Conservation (phyloP, 83 land plant species). For the Thuja plicata region DNA sequence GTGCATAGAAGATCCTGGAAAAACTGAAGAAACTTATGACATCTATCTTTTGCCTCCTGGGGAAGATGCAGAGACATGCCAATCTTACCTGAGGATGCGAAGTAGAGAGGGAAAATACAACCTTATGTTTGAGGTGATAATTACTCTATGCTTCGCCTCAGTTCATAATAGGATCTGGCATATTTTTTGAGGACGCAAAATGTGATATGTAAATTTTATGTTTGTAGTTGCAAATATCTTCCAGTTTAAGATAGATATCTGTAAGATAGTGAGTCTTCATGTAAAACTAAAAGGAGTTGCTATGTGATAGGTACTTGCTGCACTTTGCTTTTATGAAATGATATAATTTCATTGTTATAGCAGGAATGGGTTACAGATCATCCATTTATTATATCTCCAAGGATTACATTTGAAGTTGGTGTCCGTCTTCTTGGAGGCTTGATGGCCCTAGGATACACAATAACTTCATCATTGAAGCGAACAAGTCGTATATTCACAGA, state of each 20-base stretch:
- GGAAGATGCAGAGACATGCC: conserved; percentile 50
- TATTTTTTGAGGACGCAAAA: neutral
- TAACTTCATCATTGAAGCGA: conserved; percentile 28
- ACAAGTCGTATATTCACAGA: conserved; percentile 27
- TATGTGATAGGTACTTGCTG: neutral
- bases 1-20: conserved; percentile 19
- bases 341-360: neutral
- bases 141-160: neutral
- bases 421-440: conserved; percentile 41
- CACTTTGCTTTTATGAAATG: neutral
- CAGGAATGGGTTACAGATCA: conserved; percentile 43
- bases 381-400: conserved; percentile 49
- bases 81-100: conserved; percentile 44
- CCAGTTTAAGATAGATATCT: neutral
- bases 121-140: conserved; percentile 40
- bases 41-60: conserved; percentile 50
- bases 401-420: conserved; percentile 49
- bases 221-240: neutral
- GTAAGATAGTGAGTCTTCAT: neutral
- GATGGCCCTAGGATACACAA: conserved; percentile 38
- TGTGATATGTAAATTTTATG: neutral
- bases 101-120: conserved; percentile 46
- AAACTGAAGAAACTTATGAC: conserved; percentile 39
- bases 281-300: neutral
- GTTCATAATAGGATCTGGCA: conserved; percentile 2